A percentile compares a stretch with the other conserved stretches of the same genome.
Evolutionary conservation across 164 flowering plant genomes (phyloP).

Genomic region (Piper longum): DNA sequence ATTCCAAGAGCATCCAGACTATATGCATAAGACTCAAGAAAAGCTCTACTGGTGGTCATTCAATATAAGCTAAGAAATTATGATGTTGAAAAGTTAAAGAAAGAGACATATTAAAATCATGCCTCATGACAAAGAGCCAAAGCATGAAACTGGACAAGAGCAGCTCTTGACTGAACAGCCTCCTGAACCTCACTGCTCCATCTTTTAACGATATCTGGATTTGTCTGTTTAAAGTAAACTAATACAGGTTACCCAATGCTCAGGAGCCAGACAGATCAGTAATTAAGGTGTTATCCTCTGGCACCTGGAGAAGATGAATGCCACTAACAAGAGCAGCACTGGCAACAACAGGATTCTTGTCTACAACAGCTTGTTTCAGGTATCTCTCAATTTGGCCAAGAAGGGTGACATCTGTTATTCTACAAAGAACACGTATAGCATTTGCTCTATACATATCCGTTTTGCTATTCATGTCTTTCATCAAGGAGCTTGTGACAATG

Average conservation of each 20-base stretch:
- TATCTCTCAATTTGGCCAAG: slow-evolving; percentile 95
- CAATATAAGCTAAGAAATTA: background rate
- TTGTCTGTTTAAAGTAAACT: slow-evolving; percentile 37
- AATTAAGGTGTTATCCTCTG: background rate
- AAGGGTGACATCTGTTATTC: slow-evolving; percentile 85
- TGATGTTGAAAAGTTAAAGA: background rate
- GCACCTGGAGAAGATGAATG: slow-evolving; percentile 86
- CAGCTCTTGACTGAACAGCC: slow-evolving; percentile 96
- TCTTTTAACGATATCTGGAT: slow-evolving; percentile 91
- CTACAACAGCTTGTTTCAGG: slow-evolving; percentile 95
- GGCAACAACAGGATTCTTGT: slow-evolving; percentile 96
- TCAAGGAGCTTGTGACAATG: slow-evolving; percentile 91
- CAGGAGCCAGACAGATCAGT: background rate
- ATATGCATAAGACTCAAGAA: background rate
- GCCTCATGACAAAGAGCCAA: slow-evolving; percentile 91
- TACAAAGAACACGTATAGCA: slow-evolving; percentile 90
- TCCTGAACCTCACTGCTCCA: slow-evolving; percentile 99
- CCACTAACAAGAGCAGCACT: slow-evolving; percentile 99
- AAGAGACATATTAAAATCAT: background rate
- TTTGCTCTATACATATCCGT: slow-evolving; percentile 96
- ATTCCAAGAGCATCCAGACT: background rate
- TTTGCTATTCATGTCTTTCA: slow-evolving; percentile 99
- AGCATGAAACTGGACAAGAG: slow-evolving; percentile 94
- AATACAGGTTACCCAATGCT: background rate
- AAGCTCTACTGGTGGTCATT: background rate